These are phyloP conservation scores for Fomitopsis schrenkii DNA, from an alignment of 1,284 basidiomycete species.

Conservation along the genomic window DNA sequence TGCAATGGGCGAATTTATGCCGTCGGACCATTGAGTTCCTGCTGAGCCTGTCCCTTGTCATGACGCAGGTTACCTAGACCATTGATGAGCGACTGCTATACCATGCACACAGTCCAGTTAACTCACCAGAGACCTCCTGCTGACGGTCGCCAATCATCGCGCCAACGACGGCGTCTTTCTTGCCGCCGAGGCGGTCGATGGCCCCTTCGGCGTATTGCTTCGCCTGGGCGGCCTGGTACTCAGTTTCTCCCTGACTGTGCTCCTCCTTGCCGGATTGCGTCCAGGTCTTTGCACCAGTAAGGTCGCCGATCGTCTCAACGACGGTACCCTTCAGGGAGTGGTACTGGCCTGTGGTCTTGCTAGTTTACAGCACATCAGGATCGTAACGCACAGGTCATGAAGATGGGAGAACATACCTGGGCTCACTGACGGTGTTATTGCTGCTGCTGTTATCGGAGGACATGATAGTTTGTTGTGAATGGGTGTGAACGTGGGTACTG, in stretches of 20 bases:
- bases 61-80: slow-evolving; percentile 44
- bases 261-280: slow-evolving; percentile 60
- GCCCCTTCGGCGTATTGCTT: slow-evolving; percentile 56
- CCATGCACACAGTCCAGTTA: not conserved
- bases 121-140: slow-evolving; percentile 54
- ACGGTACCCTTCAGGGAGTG: slow-evolving; percentile 58
- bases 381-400: no score
- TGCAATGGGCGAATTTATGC: not conserved
- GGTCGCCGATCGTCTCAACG: slow-evolving; percentile 55
- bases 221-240: slow-evolving; percentile 52
- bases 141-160: slow-evolving; percentile 48
- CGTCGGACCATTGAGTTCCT: slow-evolving; percentile 40
- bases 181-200: slow-evolving; percentile 56
- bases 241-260: slow-evolving; percentile 61
- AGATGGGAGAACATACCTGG: slow-evolving; percentile 11
- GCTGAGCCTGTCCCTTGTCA: slow-evolving; percentile 55
- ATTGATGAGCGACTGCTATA: not conserved
- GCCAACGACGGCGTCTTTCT: slow-evolving; percentile 43
- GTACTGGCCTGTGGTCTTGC: slow-evolving; percentile 62
- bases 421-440: slow-evolving; percentile 14
- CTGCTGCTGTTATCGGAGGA: not conserved
- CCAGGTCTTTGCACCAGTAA: slow-evolving; percentile 45
- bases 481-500: not conserved
- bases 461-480: not conserved
- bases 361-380: slow-evolving; percentile 21